Conservation (phyloP, 2,329 filamentous ascomycete species). For the Xylaria multiplex region DNA sequence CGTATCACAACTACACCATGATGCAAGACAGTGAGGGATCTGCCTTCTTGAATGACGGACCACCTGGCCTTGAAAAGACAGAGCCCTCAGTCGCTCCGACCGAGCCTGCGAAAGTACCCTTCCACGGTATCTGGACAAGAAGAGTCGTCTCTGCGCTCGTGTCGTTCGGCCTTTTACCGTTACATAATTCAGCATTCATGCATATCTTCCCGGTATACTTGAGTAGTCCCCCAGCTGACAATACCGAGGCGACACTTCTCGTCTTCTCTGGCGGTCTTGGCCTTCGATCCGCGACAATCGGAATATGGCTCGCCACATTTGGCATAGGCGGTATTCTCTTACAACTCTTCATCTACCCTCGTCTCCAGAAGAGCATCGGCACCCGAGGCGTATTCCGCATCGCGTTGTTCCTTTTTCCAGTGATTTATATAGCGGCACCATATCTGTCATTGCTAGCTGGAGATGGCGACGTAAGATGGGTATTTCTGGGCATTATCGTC, state of each 20-base stretch:
- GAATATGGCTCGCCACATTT: constrained; percentile 64
- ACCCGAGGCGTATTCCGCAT: constrained; percentile 67
- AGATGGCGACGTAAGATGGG: constrained; percentile 57
- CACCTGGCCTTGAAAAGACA: constrained; percentile 36
- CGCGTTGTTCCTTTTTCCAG: constrained; percentile 67
- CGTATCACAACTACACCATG: constrained; percentile 20
- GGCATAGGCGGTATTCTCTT: constrained; percentile 69
- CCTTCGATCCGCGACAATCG: constrained; percentile 52
- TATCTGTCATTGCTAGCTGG: constrained; percentile 67
- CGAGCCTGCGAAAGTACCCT: constrained; percentile 26
- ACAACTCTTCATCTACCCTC: constrained; percentile 70
- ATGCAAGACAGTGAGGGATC: constrained; percentile 34
- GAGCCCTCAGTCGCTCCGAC: neutral
- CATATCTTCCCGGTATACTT: constrained; percentile 71
- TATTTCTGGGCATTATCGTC: constrained; percentile 64
- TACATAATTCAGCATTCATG: constrained; percentile 72
- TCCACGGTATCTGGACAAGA: constrained; percentile 46
- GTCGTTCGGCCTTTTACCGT: constrained; percentile 61
- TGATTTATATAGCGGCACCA: constrained; percentile 68
- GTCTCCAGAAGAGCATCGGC: constrained; percentile 66
- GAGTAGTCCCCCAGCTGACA: constrained; percentile 62
- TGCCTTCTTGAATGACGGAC: constrained; percentile 33
- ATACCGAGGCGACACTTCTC: constrained; percentile 52
- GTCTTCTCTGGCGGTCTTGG: constrained; percentile 69
- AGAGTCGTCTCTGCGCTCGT: constrained; percentile 50